phyloP scores from a whole-genome alignment of 2,329 filamentous ascomycete genomes.

The Neopestalotiopsis rosae region DNA sequence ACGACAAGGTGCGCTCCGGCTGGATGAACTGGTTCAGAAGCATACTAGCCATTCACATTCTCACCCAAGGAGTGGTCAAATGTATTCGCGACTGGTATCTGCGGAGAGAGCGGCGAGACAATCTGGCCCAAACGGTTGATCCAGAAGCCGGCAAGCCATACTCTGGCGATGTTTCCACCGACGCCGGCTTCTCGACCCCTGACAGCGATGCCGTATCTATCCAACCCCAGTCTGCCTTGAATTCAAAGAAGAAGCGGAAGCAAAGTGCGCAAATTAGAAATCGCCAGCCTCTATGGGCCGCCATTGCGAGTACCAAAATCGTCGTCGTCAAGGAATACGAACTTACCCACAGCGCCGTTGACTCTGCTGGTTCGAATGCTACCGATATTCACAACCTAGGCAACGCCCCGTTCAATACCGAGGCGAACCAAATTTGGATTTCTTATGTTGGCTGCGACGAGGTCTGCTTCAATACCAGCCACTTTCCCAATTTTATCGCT shows the following conservation, averaged over 20 bases:
- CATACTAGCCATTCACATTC: conserved; percentile 74
- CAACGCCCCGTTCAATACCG: conserved; percentile 73
- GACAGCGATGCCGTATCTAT: conserved; percentile 58
- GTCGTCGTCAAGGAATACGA: conserved; percentile 92
- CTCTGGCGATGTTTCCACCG: conserved; percentile 42
- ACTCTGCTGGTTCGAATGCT: conserved; percentile 75
- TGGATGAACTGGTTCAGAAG: conserved; percentile 72
- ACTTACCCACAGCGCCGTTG: conserved; percentile 76
- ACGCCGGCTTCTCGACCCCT: conserved; percentile 56
- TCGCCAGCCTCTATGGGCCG: conserved; percentile 92
- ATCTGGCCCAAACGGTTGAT: conserved; percentile 56
- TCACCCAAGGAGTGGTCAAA: conserved; percentile 74
- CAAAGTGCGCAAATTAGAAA: conserved; percentile 90
- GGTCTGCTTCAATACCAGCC: conserved; percentile 76
- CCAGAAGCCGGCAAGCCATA: conserved; percentile 66
- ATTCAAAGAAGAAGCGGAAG: conserved; percentile 83
- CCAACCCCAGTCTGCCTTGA: conserved; percentile 61
- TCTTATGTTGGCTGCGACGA: conserved; percentile 80
- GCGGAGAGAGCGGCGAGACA: conserved; percentile 61
- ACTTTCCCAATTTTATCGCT: conserved; percentile 56
- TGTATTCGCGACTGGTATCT: conserved; percentile 74
- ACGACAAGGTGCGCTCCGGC: conserved; percentile 57
- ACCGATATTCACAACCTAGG: conserved; percentile 80
- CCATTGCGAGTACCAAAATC: conserved; percentile 93
- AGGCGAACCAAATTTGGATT: conserved; percentile 79